A percentile compares a stretch with the other conserved stretches of the same genome.
Evolutionary conservation across 805 yeast species (phyloP).

Genomic region (Candida railenensis): DNA sequence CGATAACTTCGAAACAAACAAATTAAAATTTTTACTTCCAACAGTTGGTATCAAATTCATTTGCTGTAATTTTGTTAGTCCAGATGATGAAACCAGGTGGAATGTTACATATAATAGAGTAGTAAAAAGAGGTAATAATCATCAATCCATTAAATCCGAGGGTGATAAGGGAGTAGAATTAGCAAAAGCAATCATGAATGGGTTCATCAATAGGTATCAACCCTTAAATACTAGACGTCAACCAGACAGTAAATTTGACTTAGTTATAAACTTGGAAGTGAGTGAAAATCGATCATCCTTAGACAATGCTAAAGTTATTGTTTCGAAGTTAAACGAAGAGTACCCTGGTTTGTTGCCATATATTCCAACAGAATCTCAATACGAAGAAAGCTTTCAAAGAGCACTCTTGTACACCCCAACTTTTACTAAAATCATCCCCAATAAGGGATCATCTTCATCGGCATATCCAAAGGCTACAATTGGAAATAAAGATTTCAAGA

Average conservation of each 20-base stretch:
- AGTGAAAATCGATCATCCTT: conserved; percentile 43
- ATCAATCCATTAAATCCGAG: conserved; percentile 65
- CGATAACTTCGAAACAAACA: conserved; percentile 45
- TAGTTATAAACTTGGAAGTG: conserved; percentile 57
- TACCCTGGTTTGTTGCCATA: conserved; percentile 42
- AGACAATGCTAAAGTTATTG: conserved; percentile 46
- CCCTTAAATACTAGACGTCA: conserved; percentile 41
- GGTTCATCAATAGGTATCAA: conserved; percentile 71
- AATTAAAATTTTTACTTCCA: conserved; percentile 41
- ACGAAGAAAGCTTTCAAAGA: conserved; percentile 46
- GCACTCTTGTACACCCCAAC: conserved; percentile 60
- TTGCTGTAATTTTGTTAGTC: conserved; percentile 61
- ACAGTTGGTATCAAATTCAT: conserved; percentile 50
- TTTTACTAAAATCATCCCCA: conserved; percentile 30
- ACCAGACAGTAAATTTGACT: conserved; percentile 72
- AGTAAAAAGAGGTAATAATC: conserved; percentile 75
- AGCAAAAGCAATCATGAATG: conserved; percentile 53
- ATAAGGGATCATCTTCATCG: conserved; percentile 15
- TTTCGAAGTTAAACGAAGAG: conserved; percentile 31
- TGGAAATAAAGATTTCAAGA: conserved; percentile 4
- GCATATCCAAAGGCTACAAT: conserved; percentile 6
- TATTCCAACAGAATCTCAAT: conserved; percentile 43
- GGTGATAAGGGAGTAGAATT: conserved; percentile 20
- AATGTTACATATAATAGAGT: conserved; percentile 60
- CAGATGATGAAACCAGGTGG: conserved; percentile 39